Base-by-base conservation (phyloP, 192 early-diverging fungal species). In the Polychytrium aggregatum region DNA sequence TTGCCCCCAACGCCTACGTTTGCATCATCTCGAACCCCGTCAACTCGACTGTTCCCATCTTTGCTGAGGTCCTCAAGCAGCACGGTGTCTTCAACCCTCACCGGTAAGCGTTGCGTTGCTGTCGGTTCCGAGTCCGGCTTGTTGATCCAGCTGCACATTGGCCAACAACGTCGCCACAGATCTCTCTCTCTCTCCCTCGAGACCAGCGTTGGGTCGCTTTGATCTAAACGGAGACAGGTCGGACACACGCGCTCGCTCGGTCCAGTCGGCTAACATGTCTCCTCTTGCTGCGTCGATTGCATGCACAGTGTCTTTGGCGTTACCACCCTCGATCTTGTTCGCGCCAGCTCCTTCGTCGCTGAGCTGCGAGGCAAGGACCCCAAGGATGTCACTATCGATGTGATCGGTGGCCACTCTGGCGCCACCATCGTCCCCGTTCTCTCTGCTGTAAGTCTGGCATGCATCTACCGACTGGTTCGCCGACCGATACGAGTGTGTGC, bases 351-450 rank as follows among this genome's bases (percentile, higher is more conserved):
- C 37, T 81, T 81, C 46, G 76, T 81, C 25, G 43, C 50, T 33
- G 62, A 67, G 35, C 9, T 68, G 29, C 76, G 76, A 52, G 51
- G 55, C 28, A 52, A 48, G 21, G 58, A 59, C 41, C 60, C 74
- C 31, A 22, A 47, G 28, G 63, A 48, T 44, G 71, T 67, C 48
- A 46, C 57, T 26, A 64, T 81, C 6, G 42, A 60, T 17, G 78
- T 81, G 27, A 70, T 81, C 56, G 78, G 78, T 44, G 78, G 78
- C n/a, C 78, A 81, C 72, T 81, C 78, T 62, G 78, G 78, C 27
- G 68, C 65, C 28, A 81, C 78, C 56, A 81, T 81, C 48, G 57
- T 81, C 40, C 78, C 78, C 48, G 52, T 81, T 44, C 65, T 81
- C 31, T 76, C 76, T 33, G 51, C 39, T 6, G 66, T 78, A 54